A percentile compares a stretch with the other conserved stretches of the same genome.
phyloP scores from a whole-genome alignment of 495 filamentous ascomycete species.

The Penicillium parvum region DNA sequence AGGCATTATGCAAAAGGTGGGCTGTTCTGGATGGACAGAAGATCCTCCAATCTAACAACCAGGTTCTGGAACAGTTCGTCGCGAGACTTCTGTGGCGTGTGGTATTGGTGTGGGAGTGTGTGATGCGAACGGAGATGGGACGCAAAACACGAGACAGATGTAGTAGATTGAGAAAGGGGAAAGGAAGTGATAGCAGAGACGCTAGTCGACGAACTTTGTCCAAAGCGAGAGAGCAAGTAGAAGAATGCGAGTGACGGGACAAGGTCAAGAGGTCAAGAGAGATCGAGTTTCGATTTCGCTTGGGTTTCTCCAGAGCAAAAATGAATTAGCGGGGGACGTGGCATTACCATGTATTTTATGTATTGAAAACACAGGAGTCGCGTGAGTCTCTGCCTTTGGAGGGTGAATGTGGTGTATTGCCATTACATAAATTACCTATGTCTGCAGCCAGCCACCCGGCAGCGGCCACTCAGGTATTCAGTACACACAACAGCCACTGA shows the following conservation, averaged over 20 bases:
- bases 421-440: conserved; percentile 3
- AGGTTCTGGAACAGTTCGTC: conserved; percentile 17
- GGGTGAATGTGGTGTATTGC: neutral
- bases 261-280: conserved; percentile 26
- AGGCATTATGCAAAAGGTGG: conserved; percentile 55
- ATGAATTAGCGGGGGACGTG: conserved; percentile 27
- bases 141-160: conserved; percentile 22
- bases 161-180: conserved; percentile 4
- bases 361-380: conserved; percentile 4
- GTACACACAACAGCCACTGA: conserved; percentile 15
- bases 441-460: conserved; percentile 4
- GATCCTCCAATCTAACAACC: conserved; percentile 22
- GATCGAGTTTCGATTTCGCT: conserved; percentile 31
- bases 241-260: conserved; percentile 27
- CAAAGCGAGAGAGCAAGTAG: conserved; percentile 10
- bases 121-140: conserved; percentile 24
- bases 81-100: conserved; percentile 26
- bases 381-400: conserved; percentile 7
- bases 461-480: conserved; percentile 7
- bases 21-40: conserved; percentile 17
- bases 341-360: conserved; percentile 18
- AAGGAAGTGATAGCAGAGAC: conserved; percentile 12
- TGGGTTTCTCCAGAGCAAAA: conserved; percentile 29
- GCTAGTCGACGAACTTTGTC: conserved; percentile 18
- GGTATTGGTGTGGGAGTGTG: conserved; percentile 14